Base-by-base conservation (phyloP, 129 eudicot genomes). In the Deinandra increscens region DNA sequence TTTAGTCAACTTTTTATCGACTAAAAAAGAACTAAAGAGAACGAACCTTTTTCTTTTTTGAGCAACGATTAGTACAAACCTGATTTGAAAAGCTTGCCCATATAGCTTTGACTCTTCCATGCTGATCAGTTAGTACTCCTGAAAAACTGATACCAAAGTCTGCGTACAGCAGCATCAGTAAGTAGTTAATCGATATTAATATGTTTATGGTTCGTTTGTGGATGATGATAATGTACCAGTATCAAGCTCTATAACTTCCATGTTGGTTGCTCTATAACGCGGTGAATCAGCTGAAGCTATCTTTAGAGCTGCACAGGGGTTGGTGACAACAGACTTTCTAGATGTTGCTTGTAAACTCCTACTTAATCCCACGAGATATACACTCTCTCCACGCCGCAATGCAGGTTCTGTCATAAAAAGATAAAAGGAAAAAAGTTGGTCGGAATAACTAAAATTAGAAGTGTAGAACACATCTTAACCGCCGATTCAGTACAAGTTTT, bases 51-150 rank as follows among this genome's bases (percentile, higher is more conserved):
- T 68, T 46, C 45, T 68, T 60, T 66, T 60, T 46, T 75, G 69
- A 75, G 48, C 51, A 9, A 75, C 26, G 55, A 11, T 75, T 46
- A 61, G 59, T 50, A 77, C 77, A 17, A 81, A 92, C 98, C 96
- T 92, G 95, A 48, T 91, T 84, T 53, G 98, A 88, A 72, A 92
- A 92, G 80, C 96, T 89, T 64, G 88, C 96, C 98, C 96, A 92
- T 62, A 92, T 55, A 14, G 98, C 98, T 50, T 83, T 86, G 69
- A 92, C 98, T 75, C 98, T 89, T 64, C 98, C 98, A 39, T 56
- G 81, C 71, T 86, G 86, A 76, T 92, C 96, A 34, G 98, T 78
- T 9, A 92, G 81, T 58, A 82, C 96, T 64, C 98, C 96, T 62
- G 98, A 89, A 75, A 92, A 92, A 60, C 85, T 69, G 75, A 96